Base-by-base conservation (phyloP, 139 green algal species). In the Coelastrella sp. region DNA sequence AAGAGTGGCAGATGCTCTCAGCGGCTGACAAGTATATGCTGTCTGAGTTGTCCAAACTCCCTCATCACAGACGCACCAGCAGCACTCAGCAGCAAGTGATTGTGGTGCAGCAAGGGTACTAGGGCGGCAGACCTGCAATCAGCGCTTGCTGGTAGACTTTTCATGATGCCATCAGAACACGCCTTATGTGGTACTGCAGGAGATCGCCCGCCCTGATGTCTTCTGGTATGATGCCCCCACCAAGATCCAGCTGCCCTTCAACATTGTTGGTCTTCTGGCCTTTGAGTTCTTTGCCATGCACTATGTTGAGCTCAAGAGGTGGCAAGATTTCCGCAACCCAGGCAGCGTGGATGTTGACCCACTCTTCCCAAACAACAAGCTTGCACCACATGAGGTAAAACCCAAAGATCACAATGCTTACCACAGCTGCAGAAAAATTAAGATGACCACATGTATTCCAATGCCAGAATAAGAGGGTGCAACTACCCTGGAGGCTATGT, bases 281-380 rank as follows among this genome's bases (percentile, higher is more conserved):
- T 94, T 98, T 57, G 92, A 99, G 96, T 95, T 99, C 79, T 94
- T 98, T 78, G 91, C 94, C 59, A 98, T 99, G 95, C 96, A 98
- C 93, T 98, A 90, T 84, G 90, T 94, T 24, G 92, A 95, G 92
- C 93, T 95, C 57, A 94, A 95, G 93, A 93, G 97, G 83, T 97
- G 95, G 92, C 87, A 95, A 70, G 97, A 99, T 92, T 93, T 97
- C 75, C 87, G 90, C 61, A 97, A 98, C 73, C 97, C 97, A 20
- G 95, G 95, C 84, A 96, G 90, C 75, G 94, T 96, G 66, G 95
- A 98, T 95, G 75, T 95, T 84, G 96, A 98, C 93, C 96, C 96
- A 73, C 93, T 98, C 84, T 98, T 98, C 93, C 87, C 84, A 87
- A 93, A 93, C 91, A 94, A 96, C 95, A 96, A 94, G 91, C 94